These are phyloP conservation scores for Stephania japonica DNA, from an alignment of 164 flowering plant genomes.

Conservation along the genomic window DNA sequence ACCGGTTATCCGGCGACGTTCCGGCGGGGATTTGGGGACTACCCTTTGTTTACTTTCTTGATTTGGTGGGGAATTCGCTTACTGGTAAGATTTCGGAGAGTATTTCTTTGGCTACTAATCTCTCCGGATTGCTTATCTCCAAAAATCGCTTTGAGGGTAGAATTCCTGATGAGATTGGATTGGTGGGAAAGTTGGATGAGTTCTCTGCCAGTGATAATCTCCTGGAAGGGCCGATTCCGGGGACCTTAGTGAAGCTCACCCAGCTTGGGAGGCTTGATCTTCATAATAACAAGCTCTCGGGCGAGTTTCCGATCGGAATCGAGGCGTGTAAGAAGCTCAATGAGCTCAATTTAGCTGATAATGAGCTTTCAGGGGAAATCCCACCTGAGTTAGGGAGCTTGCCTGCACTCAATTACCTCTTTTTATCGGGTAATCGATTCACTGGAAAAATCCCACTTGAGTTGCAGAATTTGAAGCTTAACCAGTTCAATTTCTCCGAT, in stretches of 20 bases:
- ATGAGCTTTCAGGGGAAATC: constrained; percentile 41
- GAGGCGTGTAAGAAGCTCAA: constrained; percentile 32
- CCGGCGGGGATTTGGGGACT: constrained; percentile 66
- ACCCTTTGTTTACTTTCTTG: constrained; percentile 53
- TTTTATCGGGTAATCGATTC: constrained; percentile 44
- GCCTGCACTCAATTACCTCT: constrained; percentile 46
- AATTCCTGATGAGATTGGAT: constrained; percentile 45
- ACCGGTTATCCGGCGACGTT: constrained; percentile 52
- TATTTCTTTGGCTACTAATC: constrained; percentile 42
- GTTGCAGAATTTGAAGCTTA: constrained; percentile 53
- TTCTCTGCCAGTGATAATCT: constrained; percentile 31
- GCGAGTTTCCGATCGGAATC: constrained; percentile 35
- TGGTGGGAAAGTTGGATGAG: constrained; percentile 25
- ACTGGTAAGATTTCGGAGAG: constrained; percentile 42
- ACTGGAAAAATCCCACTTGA: constrained; percentile 44
- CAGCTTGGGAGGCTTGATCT: constrained; percentile 39
- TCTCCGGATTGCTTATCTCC: constrained; percentile 40
- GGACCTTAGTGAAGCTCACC: constrained; percentile 27
- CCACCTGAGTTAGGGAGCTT: constrained; percentile 44
- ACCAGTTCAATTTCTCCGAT: constrained; percentile 40
- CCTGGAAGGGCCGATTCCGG: constrained; percentile 37
- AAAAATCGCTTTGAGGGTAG: constrained; percentile 47
- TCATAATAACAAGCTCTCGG: constrained; percentile 33
- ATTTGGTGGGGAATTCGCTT: constrained; percentile 45
- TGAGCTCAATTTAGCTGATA: constrained; percentile 40